Evolutionary conservation across 768 basidiomycete species (phyloP).

Genomic region (Termitomyces sp.): DNA sequence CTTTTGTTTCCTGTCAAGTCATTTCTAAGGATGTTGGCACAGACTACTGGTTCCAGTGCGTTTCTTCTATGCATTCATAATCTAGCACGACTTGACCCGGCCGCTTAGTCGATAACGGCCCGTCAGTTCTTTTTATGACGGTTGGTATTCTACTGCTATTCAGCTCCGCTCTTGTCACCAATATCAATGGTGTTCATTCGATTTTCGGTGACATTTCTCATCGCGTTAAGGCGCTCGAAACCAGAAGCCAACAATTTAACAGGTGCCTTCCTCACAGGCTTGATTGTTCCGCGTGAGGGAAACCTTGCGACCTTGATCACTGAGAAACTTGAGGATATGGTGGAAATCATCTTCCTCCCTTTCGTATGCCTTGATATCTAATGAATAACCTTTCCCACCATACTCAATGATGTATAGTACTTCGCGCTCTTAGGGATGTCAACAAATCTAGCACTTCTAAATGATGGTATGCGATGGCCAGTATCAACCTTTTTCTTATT

Average conservation of each 20-base stretch:
- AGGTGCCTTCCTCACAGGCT: slow-evolving; percentile 79
- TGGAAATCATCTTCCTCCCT: slow-evolving; percentile 83
- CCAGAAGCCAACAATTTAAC: neutral
- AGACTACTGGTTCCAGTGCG: slow-evolving; percentile 65
- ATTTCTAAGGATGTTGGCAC: slow-evolving; percentile 64
- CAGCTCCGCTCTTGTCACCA: slow-evolving; percentile 86
- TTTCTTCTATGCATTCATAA: neutral
- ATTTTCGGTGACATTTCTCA: slow-evolving; percentile 63
- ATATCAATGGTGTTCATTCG: slow-evolving; percentile 85
- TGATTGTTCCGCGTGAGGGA: slow-evolving; percentile 83
- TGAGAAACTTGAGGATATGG: slow-evolving; percentile 93
- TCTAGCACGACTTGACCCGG: neutral
- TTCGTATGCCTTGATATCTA: slow-evolving; percentile 37
- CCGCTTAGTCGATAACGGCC: slow-evolving; percentile 57
- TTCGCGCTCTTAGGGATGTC: slow-evolving; percentile 89
- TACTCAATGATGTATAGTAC: slow-evolving; percentile 44
- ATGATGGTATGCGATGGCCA: slow-evolving; percentile 45
- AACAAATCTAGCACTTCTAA: slow-evolving; percentile 85
- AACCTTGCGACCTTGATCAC: slow-evolving; percentile 80
- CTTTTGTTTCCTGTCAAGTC: slow-evolving; percentile 62
- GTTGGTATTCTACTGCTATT: slow-evolving; percentile 74
- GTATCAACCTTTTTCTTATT: neutral
- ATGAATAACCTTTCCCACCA: neutral
- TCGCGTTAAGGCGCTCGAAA: neutral
- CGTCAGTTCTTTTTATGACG: slow-evolving; percentile 88